Evolutionary conservation across 768 basidiomycete genomes (phyloP).

Genomic region (Hygrophoropsis aurantiaca): DNA sequence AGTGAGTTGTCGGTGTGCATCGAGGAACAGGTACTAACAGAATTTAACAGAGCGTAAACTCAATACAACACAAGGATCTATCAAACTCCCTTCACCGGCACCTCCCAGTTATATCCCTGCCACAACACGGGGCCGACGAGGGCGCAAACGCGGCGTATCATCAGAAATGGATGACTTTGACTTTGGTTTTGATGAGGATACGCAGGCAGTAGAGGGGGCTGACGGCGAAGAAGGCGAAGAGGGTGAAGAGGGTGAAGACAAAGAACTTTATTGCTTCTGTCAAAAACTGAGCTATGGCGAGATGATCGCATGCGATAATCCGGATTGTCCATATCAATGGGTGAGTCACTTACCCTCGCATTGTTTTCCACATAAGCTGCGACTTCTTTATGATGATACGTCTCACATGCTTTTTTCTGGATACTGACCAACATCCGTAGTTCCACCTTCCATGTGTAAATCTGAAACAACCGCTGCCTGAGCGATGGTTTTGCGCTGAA

Average conservation of each 20-base stretch:
- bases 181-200: constrained; percentile 33
- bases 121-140: constrained; percentile 29
- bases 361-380: constrained; percentile 1
- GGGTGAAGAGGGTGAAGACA: constrained; percentile 55
- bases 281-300: constrained; percentile 63
- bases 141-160: constrained; percentile 33
- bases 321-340: constrained; percentile 60
- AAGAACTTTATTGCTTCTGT: constrained; percentile 62
- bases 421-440: constrained; percentile 28
- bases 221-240: constrained; percentile 39
- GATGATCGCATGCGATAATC: constrained; percentile 67
- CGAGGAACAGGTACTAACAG: constrained; percentile 2
- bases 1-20: constrained; percentile 15
- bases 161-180: constrained; percentile 35
- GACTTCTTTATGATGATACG: not conserved
- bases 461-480: constrained; percentile 54
- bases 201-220: constrained; percentile 26
- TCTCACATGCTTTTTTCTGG: not conserved
- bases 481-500: constrained; percentile 59
- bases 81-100: constrained; percentile 34
- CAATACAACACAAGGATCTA: constrained; percentile 27
- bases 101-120: constrained; percentile 28
- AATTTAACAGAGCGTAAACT: constrained; percentile 27
- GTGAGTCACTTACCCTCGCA: constrained; percentile 36
- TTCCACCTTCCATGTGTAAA: constrained; percentile 65